These are phyloP conservation scores for Xylariaceae sp. DNA, from an alignment of 2,329 filamentous ascomycete species.

Conservation along the genomic window DNA sequence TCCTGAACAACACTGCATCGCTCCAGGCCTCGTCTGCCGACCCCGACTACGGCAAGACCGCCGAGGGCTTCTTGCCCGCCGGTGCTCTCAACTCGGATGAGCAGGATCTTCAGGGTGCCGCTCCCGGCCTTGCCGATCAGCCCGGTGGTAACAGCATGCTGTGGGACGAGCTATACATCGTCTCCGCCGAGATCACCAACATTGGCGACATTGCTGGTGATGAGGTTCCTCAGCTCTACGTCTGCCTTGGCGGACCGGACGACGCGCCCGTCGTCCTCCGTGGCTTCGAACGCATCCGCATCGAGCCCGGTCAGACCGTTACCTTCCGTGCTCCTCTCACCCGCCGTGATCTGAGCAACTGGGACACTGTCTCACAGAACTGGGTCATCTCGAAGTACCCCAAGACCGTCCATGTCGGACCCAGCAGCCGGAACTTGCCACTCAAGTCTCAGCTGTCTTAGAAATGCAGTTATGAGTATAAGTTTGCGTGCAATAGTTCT, in stretches of 20 bases:
- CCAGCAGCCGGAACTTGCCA: slow-evolving; percentile 51
- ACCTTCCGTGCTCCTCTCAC: slow-evolving; percentile 66
- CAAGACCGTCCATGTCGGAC: slow-evolving; percentile 52
- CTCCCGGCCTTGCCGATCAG: slow-evolving; percentile 37
- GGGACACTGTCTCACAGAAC: slow-evolving; percentile 75
- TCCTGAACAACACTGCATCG: slow-evolving; percentile 59
- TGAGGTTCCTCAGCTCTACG: slow-evolving; percentile 71
- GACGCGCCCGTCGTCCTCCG: slow-evolving; percentile 66
- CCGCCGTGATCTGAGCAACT: slow-evolving; percentile 79
- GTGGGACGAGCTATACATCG: slow-evolving; percentile 64
- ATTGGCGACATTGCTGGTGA: slow-evolving; percentile 60
- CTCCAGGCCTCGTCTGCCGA: slow-evolving; percentile 51
- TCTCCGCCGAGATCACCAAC: slow-evolving; percentile 66
- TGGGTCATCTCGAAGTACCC: slow-evolving; percentile 60
- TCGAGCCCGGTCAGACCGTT: slow-evolving; percentile 62
- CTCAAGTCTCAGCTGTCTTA: slow-evolving; percentile 28
- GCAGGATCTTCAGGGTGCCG: slow-evolving; percentile 49
- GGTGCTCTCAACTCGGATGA: slow-evolving; percentile 50
- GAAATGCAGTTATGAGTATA: neutral
- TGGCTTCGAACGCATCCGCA: slow-evolving; percentile 71
- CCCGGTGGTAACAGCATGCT: slow-evolving; percentile 61
- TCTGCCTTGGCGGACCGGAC: slow-evolving; percentile 71
- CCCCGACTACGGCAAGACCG: slow-evolving; percentile 54
- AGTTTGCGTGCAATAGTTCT: neutral
- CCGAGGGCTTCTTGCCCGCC: slow-evolving; percentile 55